These are phyloP conservation scores for Trifolium subterraneum DNA, from an alignment of 306 rosid species.

Conservation along the genomic window DNA sequence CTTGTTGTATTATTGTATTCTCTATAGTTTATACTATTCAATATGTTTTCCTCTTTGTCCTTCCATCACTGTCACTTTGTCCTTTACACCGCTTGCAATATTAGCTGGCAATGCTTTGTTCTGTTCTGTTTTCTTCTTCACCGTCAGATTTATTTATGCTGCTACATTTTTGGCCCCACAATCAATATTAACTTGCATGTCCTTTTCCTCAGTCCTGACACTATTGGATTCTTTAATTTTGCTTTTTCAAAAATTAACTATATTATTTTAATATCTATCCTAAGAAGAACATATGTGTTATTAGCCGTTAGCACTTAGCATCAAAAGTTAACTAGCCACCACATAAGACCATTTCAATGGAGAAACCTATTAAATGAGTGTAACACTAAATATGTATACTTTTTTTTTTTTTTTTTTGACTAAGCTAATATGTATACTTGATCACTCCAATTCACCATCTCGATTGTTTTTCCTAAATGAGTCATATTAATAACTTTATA, in stretches of 20 bases:
- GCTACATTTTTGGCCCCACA: slow-evolving; percentile 1
- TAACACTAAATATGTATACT: too few relatives aligned
- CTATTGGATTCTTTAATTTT: slow-evolving; percentile 5
- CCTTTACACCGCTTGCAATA: slow-evolving; percentile 29
- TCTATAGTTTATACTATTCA: neutral
- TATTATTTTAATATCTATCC: too few relatives aligned
- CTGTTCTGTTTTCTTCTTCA: slow-evolving; percentile 25
- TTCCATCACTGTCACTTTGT: slow-evolving; percentile 32
- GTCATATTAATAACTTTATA: too few relatives aligned
- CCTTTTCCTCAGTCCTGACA: neutral
- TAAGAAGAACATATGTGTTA: too few relatives aligned
- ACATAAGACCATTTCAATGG: too few relatives aligned
- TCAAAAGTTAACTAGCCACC: too few relatives aligned
- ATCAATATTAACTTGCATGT: neutral
- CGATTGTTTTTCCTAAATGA: too few relatives aligned
- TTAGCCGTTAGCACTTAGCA: too few relatives aligned
- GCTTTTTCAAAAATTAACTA: neutral
- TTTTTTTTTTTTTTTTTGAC: too few relatives aligned
- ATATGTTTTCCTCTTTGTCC: neutral
- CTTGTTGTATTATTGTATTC: neutral
- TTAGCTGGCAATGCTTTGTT: slow-evolving; percentile 19
- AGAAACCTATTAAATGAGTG: too few relatives aligned
- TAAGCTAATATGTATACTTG: too few relatives aligned
- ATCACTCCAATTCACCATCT: too few relatives aligned
- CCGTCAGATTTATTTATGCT: slow-evolving; percentile 23